A percentile compares a stretch with the other conserved stretches of the same genome.
Evolutionary conservation across 2,329 filamentous ascomycete species (phyloP).

Genomic region (Chaetoscypha palmicola): DNA sequence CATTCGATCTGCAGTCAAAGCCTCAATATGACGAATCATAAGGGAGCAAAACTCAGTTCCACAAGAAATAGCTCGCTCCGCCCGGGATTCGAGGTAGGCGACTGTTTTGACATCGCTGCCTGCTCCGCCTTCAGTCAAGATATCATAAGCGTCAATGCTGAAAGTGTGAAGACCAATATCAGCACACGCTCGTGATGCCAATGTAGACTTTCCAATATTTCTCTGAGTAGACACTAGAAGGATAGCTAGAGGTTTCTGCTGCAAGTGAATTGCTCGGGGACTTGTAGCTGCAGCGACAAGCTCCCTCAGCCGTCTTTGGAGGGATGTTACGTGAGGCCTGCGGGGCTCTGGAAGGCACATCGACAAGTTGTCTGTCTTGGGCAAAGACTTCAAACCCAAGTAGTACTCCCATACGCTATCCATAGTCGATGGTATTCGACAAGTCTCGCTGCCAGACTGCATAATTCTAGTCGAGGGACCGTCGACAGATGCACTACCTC

Average conservation of each 20-base stretch:
- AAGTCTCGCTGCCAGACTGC: constrained; percentile 80
- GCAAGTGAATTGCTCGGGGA: constrained; percentile 74
- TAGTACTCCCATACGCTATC: constrained; percentile 86
- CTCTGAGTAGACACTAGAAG: constrained; percentile 87
- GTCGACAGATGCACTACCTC: constrained; percentile 78
- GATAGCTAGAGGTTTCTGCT: constrained; percentile 81
- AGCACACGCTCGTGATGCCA: constrained; percentile 69
- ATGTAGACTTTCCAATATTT: constrained; percentile 83
- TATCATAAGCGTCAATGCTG: constrained; percentile 83
- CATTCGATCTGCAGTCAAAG: constrained; percentile 86
- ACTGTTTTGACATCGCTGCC: constrained; percentile 93
- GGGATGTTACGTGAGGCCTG: constrained; percentile 46
- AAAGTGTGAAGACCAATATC: constrained; percentile 91
- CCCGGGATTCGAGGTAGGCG: constrained; percentile 77
- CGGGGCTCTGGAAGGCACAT: constrained; percentile 39
- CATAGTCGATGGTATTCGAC: constrained; percentile 68
- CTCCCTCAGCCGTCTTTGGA: constrained; percentile 70
- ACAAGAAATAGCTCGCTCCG: constrained; percentile 83
- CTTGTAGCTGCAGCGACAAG: constrained; percentile 85
- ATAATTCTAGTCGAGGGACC: constrained; percentile 82
- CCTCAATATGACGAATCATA: constrained; percentile 84
- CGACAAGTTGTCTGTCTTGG: constrained; percentile 40
- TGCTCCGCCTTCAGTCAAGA: constrained; percentile 82
- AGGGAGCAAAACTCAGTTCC: constrained; percentile 77
- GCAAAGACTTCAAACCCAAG: constrained; percentile 64